Evolutionary conservation across 2,329 filamentous ascomycete genomes (phyloP).

Genomic region (Xylariaceae sp.): DNA sequence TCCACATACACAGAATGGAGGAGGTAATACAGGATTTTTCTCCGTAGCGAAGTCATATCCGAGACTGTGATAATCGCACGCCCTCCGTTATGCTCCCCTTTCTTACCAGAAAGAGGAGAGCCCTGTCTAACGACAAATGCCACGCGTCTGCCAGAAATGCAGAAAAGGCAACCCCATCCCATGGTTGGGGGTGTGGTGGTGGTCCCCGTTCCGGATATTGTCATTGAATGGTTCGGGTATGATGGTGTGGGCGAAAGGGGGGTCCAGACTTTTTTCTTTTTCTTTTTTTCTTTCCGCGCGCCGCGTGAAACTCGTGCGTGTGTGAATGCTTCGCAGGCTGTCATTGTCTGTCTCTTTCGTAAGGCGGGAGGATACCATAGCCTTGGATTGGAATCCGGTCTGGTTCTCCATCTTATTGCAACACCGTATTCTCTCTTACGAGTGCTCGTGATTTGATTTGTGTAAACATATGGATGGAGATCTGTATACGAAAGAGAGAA

Average conservation of each 20-base stretch:
- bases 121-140: slow-evolving; percentile 11
- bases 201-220: slow-evolving; percentile 4
- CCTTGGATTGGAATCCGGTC: not conserved
- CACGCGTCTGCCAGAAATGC: slow-evolving; percentile 21
- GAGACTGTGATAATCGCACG: not conserved
- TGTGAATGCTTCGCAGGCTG: not conserved
- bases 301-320: too few species aligned
- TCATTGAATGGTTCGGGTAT: slow-evolving; percentile 3
- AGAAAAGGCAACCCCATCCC: not conserved
- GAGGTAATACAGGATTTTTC: not conserved
- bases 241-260: not conserved
- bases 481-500: not conserved
- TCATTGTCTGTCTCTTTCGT: not conserved
- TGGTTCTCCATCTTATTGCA: not conserved
- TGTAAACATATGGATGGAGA: not conserved
- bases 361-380: too few species aligned
- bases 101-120: not conserved
- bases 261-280: slow-evolving; percentile 8
- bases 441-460: not conserved
- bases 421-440: not conserved
- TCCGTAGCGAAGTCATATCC: too few species aligned
- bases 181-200: too few species aligned
- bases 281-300: too few species aligned
- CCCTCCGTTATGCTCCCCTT: not conserved
- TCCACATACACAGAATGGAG: not conserved